phyloP scores from a whole-genome alignment of 148 eudicot species.

The Fallopia convolvulus region DNA sequence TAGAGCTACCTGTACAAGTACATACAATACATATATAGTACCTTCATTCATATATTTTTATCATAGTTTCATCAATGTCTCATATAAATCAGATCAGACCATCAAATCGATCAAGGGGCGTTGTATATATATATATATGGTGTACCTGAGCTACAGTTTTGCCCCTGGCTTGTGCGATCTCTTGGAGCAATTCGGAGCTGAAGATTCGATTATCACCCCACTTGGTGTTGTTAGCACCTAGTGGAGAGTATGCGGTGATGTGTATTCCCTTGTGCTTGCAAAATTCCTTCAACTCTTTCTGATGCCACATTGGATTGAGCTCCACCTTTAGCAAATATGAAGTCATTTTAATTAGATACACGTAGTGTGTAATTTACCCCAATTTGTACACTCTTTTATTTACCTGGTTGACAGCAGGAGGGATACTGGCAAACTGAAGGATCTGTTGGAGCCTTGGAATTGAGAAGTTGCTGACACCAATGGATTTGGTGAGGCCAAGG shows the following conservation, averaged over 20 bases:
- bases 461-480: conserved; percentile 23
- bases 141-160: conserved; percentile 18
- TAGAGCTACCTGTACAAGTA: conserved; percentile 12
- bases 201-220: conserved; percentile 10
- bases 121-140: background rate
- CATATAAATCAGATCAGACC: too few relatives aligned
- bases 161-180: conserved; percentile 11
- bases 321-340: conserved; percentile 16
- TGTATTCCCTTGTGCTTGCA: conserved; percentile 20
- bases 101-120: too few relatives aligned
- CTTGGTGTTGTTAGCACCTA: conserved; percentile 15
- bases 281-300: conserved; percentile 20
- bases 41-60: background rate
- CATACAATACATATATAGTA: too few relatives aligned
- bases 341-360: background rate
- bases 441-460: conserved; percentile 8
- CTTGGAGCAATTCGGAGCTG: conserved; percentile 10
- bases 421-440: conserved; percentile 12
- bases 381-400: background rate
- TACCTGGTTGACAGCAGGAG: conserved; percentile 25
- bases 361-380: background rate
- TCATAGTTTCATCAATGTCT: too few relatives aligned
- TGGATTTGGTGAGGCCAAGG: conserved; percentile 18
- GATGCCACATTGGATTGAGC: conserved; percentile 31
- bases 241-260: conserved; percentile 23